Evolutionary conservation across 805 yeast genomes (phyloP).

Genomic region (Wickerhamiella shivajii): DNA sequence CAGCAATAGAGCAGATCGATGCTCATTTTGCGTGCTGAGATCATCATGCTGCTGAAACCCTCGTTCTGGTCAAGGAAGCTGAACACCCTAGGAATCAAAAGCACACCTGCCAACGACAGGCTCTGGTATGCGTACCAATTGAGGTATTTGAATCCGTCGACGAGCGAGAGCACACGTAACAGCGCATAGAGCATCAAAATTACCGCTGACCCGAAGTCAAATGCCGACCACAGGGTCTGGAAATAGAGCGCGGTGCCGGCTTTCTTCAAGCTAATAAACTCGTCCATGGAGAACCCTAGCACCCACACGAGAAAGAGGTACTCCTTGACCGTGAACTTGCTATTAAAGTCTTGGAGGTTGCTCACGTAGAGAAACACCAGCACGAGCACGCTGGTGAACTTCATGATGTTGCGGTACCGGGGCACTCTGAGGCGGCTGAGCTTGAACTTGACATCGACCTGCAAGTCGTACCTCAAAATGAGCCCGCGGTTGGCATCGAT

Average conservation of each 20-base stretch:
- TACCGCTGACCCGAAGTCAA: conserved; percentile 31
- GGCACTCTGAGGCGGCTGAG: conserved; percentile 28
- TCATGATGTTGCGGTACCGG: conserved; percentile 24
- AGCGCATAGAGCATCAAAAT: conserved; percentile 26
- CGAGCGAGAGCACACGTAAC: conserved; percentile 15
- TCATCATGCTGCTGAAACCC: conserved; percentile 36
- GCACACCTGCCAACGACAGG: conserved; percentile 30
- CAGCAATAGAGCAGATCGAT: conserved; percentile 36
- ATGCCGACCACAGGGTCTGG: conserved; percentile 39
- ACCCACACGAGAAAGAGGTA: conserved; percentile 32
- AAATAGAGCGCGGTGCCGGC: conserved; percentile 34
- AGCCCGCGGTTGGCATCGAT: conserved; percentile 23
- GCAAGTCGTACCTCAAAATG: conserved; percentile 24
- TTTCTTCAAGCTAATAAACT: conserved; percentile 29
- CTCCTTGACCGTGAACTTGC: conserved; percentile 21
- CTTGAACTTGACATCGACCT: conserved; percentile 25
- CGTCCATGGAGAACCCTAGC: conserved; percentile 35
- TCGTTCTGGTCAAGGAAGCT: conserved; percentile 37
- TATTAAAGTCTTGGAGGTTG: conserved; percentile 16
- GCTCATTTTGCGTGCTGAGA: conserved; percentile 37
- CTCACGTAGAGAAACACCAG: conserved; percentile 22
- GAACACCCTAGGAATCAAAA: conserved; percentile 36
- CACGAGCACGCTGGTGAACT: conserved; percentile 22
- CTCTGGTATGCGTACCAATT: conserved; percentile 18
- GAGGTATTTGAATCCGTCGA: conserved; percentile 1